Evolutionary conservation across 106 monocot species (phyloP), one percentile per base, ranked within the genome.

Genomic region (Acanthochlamys bracteata): DNA sequence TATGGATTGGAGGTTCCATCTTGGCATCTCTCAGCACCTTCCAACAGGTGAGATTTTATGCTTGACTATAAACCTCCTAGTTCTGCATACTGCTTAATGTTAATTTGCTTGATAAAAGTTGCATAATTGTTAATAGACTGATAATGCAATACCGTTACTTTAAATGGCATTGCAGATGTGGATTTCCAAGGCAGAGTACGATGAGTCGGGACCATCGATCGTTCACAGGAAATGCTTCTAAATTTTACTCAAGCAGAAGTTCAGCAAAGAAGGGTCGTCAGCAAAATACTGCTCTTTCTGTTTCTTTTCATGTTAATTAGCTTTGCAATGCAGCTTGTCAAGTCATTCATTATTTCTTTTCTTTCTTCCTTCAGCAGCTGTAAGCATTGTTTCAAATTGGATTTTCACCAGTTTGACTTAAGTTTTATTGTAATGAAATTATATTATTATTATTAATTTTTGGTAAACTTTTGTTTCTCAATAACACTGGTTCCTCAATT

Each of bases 1-100:
- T 71, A 10, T 71, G 71, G 71, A 71, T 71, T 41, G 71, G 71
- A 62, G 71, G 71, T 6, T 71, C 71, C 41, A 71, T 71, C 53
- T 41, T 71, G 53, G 71, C 71, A 40, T 71, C 71, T 14, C 71
- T 71, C 12, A 71, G 71, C 62, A 71, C 71, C 11, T 71, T 71
- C 71, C 71, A 70, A 46, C 33, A 33, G 33, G 33, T 33, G 4
- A 33, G 33, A 33, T 33, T 1, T 33, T 33, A 33, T 33, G 33
- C 33, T 33, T 33, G 33, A 33, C 33, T 33, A 33, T 1, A 33
- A 33, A 33, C 4, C 33, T 33, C 6, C 33, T 6, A 33, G 33
- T 33, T 1, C 6, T 1, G 4, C 33, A 33, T 33, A 6, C 33
- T 33, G 33, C 33, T 33, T 33, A 1, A 33, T 6, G 6, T 33